Base-by-base conservation (phyloP, 306 rosid species). In the Fragaria vesca region DNA sequence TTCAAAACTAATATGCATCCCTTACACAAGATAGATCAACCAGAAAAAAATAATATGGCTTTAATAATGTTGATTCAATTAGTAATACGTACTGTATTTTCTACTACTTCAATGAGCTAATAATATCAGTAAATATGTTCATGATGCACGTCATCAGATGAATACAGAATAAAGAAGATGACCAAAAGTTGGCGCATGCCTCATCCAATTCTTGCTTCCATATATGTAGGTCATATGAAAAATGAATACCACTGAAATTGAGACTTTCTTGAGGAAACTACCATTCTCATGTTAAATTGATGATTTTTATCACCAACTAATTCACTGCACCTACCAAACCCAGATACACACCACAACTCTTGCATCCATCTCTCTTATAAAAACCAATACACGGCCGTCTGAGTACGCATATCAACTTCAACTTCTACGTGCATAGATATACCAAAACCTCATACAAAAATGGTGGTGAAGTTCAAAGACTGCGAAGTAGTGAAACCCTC, bases 381-480 rank as follows among this genome's bases (percentile, higher is more conserved):
- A 36, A 66, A 36, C 26, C 47, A 36, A 17, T 36, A 17, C 21
- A 17, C 43, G 10, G 45, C 18, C 21, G 11, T 1, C 8, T 63
- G 69, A 30, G 12, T 30, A 63, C 21, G 20, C 67, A 62, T 30
- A 60, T 30, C 42, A 5, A 30, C 2, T 62, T 63, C 68, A 13
- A 12, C 42, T 0, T 63, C 42, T 15, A 5, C 68, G n/a, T 17
- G 38, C 3, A 28, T 28, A 60, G 4, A 57, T 1, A 9, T 4
- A 55, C 67, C 40, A 61, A 5, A 61, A 26, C 13, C 36, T 30
- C 2, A 2, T 13, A 36, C 13, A 18, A 66, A 65, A 62, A 88
- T 83, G 92, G 8, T 32, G 57, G 84, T 88, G 52, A 85, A 57
- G 8, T 12, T 83, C n/a, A 85, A 87, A 79, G 78, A 51, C 17